These are phyloP conservation scores for Fusarium mundagurra DNA, from an alignment of 2,329 filamentous ascomycete species.

Conservation along the genomic window DNA sequence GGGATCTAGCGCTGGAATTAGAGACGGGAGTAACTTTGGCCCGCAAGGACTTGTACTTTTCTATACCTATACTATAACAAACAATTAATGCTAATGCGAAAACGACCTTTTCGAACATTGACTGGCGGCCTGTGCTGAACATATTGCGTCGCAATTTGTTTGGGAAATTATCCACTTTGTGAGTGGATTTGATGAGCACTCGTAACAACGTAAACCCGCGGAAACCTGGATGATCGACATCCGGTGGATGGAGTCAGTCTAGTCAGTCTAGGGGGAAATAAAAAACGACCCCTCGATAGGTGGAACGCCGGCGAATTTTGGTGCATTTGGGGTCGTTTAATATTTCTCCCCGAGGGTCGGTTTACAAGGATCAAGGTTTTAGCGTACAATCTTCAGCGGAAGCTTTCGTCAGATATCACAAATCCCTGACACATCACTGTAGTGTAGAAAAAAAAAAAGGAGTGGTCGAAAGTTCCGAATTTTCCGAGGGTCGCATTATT, in stretches of 20 bases:
- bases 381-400: neutral
- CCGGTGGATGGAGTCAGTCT: neutral
- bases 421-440: neutral
- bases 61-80: neutral
- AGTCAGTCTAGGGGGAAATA: too few relatives aligned
- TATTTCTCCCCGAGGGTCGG: too few relatives aligned
- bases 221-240: conserved; percentile 13
- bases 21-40: neutral
- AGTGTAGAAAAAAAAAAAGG: neutral
- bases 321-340: too few relatives aligned
- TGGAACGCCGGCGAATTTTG: too few relatives aligned
- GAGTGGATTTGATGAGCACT: neutral
- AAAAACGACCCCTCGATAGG: too few relatives aligned
- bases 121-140: neutral
- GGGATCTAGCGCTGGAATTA: neutral
- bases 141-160: neutral
- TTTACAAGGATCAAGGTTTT: neutral
- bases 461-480: neutral
- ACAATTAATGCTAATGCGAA: conserved; percentile 12
- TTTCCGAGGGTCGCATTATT: neutral
- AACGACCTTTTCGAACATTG: neutral
- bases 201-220: neutral
- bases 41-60: neutral
- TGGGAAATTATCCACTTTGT: neutral
- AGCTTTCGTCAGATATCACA: neutral